Base-by-base conservation (phyloP, 352 stramenopile species). In the Phytophthora meadii region DNA sequence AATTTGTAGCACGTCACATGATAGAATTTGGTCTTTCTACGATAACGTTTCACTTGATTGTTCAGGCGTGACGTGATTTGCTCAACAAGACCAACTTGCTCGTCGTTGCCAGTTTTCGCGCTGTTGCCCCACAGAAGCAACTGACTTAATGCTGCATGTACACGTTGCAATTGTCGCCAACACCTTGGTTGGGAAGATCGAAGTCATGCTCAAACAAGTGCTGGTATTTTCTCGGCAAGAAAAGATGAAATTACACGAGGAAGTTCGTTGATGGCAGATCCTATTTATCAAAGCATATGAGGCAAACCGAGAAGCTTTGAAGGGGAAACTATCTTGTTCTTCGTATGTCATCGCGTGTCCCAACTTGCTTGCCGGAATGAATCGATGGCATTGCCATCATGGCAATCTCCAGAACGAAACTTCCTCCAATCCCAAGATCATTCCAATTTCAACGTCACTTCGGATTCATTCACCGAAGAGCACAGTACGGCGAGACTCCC, bases 361-460 rank as follows among this genome's bases (percentile, higher is more conserved):
- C 41, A 48, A 48, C 49, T 24, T 17, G 22, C n/a, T n/a, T 61
- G 11, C 54, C 22, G 2, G 32, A 12, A 22, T 51, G 40, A 36
- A 52, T 55, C 11, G 3, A 25, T 52, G 27, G 27, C 6, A 30
- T 7, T 7, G 22, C 22, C 22, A 22, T 22, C 22, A 22, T 22
- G 28, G 42, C 41, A 36, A 39, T 25, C 34, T n/a, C 19, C 32
- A 44, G 9, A 47, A 4, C 24, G 12, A 36, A 37, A 44, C 12
- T 27, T 17, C 17, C 32, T 46, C 54, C 54, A 28, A 22, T 17
- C 37, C 48, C 52, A 24, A 52, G 17, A 61, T 42, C 28, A 36
- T 36, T 19, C 19, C 30, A 4, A 36, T 36, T 14, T 14, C 30
- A 54, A 54, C 42, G 8, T 25, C 53, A 61, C 53, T 63, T 63